A percentile compares a stretch with the other conserved stretches of the same genome.
Conservation (phyloP, 495 filamentous ascomycete genomes). For the Darksidea phi region DNA sequence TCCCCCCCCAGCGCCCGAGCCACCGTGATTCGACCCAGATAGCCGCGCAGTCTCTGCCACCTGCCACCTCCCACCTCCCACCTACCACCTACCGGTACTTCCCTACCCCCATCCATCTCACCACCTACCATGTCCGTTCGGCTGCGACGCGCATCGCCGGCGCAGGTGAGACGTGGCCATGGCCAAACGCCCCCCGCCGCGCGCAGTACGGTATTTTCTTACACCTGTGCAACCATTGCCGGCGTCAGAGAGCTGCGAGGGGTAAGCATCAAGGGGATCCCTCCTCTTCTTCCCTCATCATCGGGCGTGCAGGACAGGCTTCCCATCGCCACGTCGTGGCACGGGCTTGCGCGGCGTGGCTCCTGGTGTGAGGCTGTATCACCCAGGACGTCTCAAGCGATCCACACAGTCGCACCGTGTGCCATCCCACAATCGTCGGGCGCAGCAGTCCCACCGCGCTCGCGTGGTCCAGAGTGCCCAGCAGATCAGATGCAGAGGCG, state of each 20-base stretch:
- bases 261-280: neutral
- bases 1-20: neutral
- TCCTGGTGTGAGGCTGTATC: slow-evolving; percentile 16
- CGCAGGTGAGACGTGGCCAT: slow-evolving; percentile 27
- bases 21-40: slow-evolving; percentile 31
- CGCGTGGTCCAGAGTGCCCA: slow-evolving; percentile 31
- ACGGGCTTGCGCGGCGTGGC: slow-evolving; percentile 5
- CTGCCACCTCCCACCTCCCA: slow-evolving; percentile 8
- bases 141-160: slow-evolving; percentile 12
- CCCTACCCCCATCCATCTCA: too few relatives aligned
- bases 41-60: slow-evolving; percentile 23
- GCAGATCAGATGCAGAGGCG: slow-evolving; percentile 33
- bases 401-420: slow-evolving; percentile 20
- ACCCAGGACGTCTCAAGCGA: slow-evolving; percentile 27
- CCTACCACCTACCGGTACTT: too few relatives aligned
- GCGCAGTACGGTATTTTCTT: slow-evolving; percentile 10
- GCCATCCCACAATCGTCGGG: slow-evolving; percentile 1
- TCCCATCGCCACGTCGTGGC: neutral
- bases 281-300: slow-evolving; percentile 12
- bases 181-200: slow-evolving; percentile 23
- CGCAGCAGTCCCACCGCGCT: slow-evolving; percentile 31
- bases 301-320: slow-evolving; percentile 15
- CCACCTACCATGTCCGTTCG: too few relatives aligned
- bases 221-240: slow-evolving; percentile 24
- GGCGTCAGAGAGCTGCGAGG: slow-evolving; percentile 18